Evolutionary conservation across 2,329 filamentous ascomycete genomes (phyloP).

Genomic region (Myriosclerotinia curreyana): DNA sequence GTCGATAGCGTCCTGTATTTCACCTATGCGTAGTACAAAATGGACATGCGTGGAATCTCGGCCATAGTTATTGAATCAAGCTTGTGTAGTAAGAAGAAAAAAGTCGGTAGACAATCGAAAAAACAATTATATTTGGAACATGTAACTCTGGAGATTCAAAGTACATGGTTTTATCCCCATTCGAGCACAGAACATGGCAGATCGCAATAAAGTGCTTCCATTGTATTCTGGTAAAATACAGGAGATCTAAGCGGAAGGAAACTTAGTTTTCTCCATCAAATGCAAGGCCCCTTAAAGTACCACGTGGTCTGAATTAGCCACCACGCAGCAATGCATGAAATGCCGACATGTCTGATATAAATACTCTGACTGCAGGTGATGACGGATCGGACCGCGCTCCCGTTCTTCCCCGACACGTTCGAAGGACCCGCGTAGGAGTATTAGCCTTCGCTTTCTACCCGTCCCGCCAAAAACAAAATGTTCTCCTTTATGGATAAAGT

Average conservation of each 20-base stretch:
- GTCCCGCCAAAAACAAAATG: conserved; percentile 54
- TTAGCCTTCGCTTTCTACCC: conserved; percentile 21
- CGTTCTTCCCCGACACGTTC: conserved; percentile 5
- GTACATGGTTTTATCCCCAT: background rate
- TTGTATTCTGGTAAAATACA: conserved; percentile 10
- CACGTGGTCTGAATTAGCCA: conserved; percentile 6
- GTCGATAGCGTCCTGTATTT: conserved; percentile 10
- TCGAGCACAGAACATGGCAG: background rate
- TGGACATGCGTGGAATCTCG: background rate
- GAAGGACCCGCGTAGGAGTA: conserved; percentile 1
- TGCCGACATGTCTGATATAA: conserved; percentile 11
- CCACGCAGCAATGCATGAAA: conserved; percentile 15
- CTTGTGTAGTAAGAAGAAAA: background rate
- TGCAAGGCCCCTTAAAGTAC: conserved; percentile 12
- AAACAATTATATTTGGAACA: background rate
- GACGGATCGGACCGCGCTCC: conserved; percentile 9
- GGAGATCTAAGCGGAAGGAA: background rate
- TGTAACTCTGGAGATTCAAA: background rate
- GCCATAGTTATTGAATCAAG: background rate
- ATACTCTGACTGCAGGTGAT: conserved; percentile 1
- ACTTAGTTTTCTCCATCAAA: conserved; percentile 2
- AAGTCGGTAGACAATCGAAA: background rate
- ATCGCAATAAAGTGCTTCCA: conserved; percentile 16
- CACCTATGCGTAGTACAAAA: background rate
- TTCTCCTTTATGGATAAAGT: conserved; percentile 51